phyloP scores from a whole-genome alignment of 306 rosid species.

The barrel medic (Medicago truncatula) region MtrunA17r5.0-ANR NC_053042.1:23180001-23180500 shows the following conservation, averaged over 20 bases:
- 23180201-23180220: slow-evolving; percentile 37
- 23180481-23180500: not conserved
- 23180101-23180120: slow-evolving; percentile 43
- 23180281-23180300: slow-evolving; percentile 59
- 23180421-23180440: too few relatives aligned
- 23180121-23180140: slow-evolving; percentile 58
- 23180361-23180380: slow-evolving; percentile 86
- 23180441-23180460: too few relatives aligned
- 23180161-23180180: slow-evolving; percentile 60
- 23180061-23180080: slow-evolving; percentile 46
- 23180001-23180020: slow-evolving; percentile 46
- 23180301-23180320: slow-evolving; percentile 72
- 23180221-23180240: slow-evolving; percentile 23
- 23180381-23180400: slow-evolving; percentile 98
- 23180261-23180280: slow-evolving; percentile 39
- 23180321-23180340: slow-evolving; percentile 62
- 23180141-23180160: slow-evolving; percentile 68
- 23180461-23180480: not conserved
- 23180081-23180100: slow-evolving; percentile 29
- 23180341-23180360: slow-evolving; percentile 82
- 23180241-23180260: not conserved
- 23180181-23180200: slow-evolving; percentile 40
- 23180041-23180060: slow-evolving; percentile 55
- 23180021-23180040: slow-evolving; percentile 71
- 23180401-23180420: slow-evolving; percentile 56